Evolutionary conservation across 139 green algal genomes (phyloP).

Genomic region (Chlamydomonas sp.): DNA sequence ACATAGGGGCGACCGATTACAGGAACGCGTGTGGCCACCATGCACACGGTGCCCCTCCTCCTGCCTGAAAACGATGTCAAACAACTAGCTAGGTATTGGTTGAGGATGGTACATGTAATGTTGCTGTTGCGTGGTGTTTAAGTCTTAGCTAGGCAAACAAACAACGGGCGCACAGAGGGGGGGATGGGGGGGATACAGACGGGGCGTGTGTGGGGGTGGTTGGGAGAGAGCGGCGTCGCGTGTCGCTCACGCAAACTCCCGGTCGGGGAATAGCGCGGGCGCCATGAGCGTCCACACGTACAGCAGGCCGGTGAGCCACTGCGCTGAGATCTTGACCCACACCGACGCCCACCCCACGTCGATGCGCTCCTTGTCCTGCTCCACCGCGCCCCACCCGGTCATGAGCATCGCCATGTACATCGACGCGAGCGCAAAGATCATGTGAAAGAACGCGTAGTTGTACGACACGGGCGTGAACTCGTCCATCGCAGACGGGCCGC

Average conservation of each 20-base stretch:
- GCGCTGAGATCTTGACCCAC: conserved; percentile 81
- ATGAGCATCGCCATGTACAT: conserved; percentile 98
- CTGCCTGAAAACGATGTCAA: too few relatives aligned
- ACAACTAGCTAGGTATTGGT: too few relatives aligned
- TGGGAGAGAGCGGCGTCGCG: too few relatives aligned
- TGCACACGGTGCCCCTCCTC: too few relatives aligned
- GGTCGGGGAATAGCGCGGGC: conserved; percentile 69
- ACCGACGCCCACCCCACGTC: conserved; percentile 93
- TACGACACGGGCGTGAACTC: conserved; percentile 66
- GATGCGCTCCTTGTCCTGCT: conserved; percentile 61
- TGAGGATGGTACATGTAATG: too few relatives aligned
- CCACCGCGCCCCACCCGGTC: conserved; percentile 82
- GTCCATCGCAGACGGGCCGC: conserved; percentile 28
- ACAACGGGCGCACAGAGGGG: neutral
- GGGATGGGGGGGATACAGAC: neutral
- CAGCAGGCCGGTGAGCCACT: conserved; percentile 70
- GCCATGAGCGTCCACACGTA: conserved; percentile 93
- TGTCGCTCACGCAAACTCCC: neutral
- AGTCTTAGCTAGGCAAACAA: too few relatives aligned
- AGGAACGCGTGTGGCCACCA: too few relatives aligned
- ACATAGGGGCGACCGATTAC: too few relatives aligned
- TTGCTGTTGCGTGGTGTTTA: too few relatives aligned
- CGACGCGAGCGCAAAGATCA: conserved; percentile 95
- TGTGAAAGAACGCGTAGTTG: conserved; percentile 94
- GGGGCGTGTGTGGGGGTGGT: too few relatives aligned